Evolutionary conservation across 768 basidiomycete species (phyloP), one percentile per base, ranked within the genome.

Genomic region (Hericium alpestre): DNA sequence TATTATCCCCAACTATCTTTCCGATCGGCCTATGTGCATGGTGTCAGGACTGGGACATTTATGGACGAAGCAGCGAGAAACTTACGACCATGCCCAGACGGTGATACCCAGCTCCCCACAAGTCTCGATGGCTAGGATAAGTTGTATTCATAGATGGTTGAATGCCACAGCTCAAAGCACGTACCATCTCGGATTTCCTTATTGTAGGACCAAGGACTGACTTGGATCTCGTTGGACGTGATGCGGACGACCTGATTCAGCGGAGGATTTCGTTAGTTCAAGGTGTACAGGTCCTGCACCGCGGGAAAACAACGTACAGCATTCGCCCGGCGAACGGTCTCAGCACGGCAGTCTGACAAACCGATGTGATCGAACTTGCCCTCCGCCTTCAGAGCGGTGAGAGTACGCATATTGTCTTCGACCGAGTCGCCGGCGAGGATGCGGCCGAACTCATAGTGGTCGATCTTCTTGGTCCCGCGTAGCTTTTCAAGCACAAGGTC

Each of bases 161-260:
- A 16, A 8, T 13, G 20, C 0, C n/a, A n/a, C 8, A 7, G 8
- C 20, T 37, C 7, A 27, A 12, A 18, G 25, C 18, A 53, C 65
- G 18, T 54, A 74, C 75, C 74, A 20, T 74, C 71, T 60, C 74
- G 74, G 25, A 79, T 75, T 54, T 80, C 74, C n/a, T 74, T 70
- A 53, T 82, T 82, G 57, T 81, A 82, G 2, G 76, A 73, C 76
- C 81, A 85, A 2, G 81, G 76, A 61, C 81, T 84, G 46, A 84
- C 71, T 65, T 88, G 86, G 48, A 87, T 83, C 66, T 88, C 84
- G 9, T 82, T 81, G 11, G 79, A 72, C 16, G 79, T 72, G 57
- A 86, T 76, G 7, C 59, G 61, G 23, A 57, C 54, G 8, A 55
- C 56, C 61, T 62, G 18, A 8, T n/a, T n/a, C 5, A 15, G 18